These are phyloP conservation scores for Vaccinium corymbosum DNA, from an alignment of 148 eudicot species.

Conservation along the genomic window DNA sequence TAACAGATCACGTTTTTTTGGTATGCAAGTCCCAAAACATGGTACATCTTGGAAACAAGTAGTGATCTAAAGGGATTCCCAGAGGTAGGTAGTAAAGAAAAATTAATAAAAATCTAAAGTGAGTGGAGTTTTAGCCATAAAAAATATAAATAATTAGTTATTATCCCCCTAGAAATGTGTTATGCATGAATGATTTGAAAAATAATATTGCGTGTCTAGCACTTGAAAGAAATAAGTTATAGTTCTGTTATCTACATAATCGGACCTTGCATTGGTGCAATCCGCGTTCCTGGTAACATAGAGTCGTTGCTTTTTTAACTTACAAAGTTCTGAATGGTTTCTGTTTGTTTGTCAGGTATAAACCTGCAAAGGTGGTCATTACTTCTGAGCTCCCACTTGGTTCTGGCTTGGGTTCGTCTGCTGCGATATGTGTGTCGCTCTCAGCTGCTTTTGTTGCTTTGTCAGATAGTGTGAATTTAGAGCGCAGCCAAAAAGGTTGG, in stretches of 20 bases:
- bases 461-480: constrained; percentile 50
- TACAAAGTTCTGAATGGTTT: constrained; percentile 19
- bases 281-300: background rate
- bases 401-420: constrained; percentile 95
- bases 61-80: background rate
- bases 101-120: background rate
- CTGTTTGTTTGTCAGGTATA: constrained; percentile 41
- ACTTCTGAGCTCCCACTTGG: constrained; percentile 89
- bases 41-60: background rate
- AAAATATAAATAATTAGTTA: background rate
- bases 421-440: constrained; percentile 83
- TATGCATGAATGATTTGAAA: background rate
- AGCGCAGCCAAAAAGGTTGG: constrained; percentile 62
- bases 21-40: background rate
- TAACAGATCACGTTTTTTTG: background rate
- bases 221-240: background rate
- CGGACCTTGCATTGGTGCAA: background rate
- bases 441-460: constrained; percentile 79
- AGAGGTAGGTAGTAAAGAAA: background rate
- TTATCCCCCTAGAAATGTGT: background rate
- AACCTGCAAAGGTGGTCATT: constrained; percentile 68
- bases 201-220: background rate
- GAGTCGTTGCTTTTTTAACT: background rate
- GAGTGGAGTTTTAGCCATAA: background rate
- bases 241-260: background rate